These are phyloP conservation scores for Mycena leptocephala DNA, from an alignment of 768 basidiomycete genomes.

Conservation along the genomic window DNA sequence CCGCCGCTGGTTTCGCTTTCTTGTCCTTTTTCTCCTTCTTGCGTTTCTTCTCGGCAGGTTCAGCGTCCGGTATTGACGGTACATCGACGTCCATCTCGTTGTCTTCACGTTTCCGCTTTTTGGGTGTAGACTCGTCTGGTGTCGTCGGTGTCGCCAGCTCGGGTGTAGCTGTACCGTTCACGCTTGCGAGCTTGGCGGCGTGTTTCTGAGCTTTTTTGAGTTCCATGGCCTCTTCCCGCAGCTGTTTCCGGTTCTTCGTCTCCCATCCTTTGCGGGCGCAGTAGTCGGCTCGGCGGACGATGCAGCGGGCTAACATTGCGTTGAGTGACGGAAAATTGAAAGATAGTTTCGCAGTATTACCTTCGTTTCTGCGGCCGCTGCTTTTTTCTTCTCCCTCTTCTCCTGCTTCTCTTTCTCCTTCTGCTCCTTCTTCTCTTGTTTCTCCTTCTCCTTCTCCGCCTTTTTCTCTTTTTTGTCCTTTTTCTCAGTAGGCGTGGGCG, in stretches of 20 bases:
- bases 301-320: not conserved
- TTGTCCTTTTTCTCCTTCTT: conserved; percentile 52
- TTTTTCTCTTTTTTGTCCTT: conserved; percentile 42
- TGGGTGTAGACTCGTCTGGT: conserved; percentile 40
- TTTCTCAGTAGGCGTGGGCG: conserved; percentile 28
- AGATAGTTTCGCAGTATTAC: not conserved
- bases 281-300: not conserved
- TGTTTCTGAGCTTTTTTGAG: conserved; percentile 31
- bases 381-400: conserved; percentile 28
- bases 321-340: not conserved
- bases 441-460: conserved; percentile 50
- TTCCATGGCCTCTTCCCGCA: conserved; percentile 35
- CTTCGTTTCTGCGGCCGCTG: not conserved
- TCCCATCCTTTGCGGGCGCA: not conserved
- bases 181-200: conserved; percentile 1
- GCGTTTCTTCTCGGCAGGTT: conserved; percentile 41
- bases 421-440: conserved; percentile 48
- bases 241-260: conserved; percentile 29
- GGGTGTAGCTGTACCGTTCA: conserved; percentile 18
- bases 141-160: conserved; percentile 13
- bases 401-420: conserved; percentile 54
- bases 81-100: conserved; percentile 20
- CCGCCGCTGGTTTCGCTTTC: conserved; percentile 14
- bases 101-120: conserved; percentile 52
- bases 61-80: conserved; percentile 23